phyloP scores from a whole-genome alignment of 805 yeast species.

The Geotrichum ghanense region DNA sequence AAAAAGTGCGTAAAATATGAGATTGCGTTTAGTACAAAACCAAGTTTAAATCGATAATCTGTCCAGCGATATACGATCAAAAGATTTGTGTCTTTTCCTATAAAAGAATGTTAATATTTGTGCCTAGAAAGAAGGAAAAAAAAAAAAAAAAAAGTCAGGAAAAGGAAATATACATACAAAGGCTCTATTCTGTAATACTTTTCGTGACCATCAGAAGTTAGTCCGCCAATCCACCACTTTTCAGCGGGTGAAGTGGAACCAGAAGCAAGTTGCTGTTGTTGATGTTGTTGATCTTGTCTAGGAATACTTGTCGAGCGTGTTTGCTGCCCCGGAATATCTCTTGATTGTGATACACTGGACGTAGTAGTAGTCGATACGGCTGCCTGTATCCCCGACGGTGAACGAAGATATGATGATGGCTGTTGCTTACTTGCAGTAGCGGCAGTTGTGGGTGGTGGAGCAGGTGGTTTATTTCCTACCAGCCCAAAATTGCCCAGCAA shows the following conservation, averaged over 20 bases:
- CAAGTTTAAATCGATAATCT: neutral
- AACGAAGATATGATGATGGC: neutral
- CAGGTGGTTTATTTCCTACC: slow-evolving; percentile 2
- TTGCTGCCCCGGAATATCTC: neutral
- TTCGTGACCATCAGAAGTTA: slow-evolving; percentile 19
- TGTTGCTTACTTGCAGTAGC: neutral
- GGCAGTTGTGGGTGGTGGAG: slow-evolving; percentile 3
- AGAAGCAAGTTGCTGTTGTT: slow-evolving; percentile 5
- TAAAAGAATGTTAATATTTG: neutral
- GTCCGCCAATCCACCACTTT: slow-evolving; percentile 23
- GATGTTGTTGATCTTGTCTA: slow-evolving; percentile 9
- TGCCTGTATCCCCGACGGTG: neutral
- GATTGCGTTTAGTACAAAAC: too few relatives aligned
- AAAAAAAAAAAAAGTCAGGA: neutral
- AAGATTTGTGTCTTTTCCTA: slow-evolving; percentile 11
- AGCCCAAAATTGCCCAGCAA: slow-evolving; percentile 9
- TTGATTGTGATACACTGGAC: neutral
- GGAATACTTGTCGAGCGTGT: neutral
- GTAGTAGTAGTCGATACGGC: neutral
- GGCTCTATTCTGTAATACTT: slow-evolving; percentile 18
- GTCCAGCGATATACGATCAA: slow-evolving; percentile 17
- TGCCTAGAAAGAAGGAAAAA: neutral
- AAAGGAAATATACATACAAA: slow-evolving; percentile 2
- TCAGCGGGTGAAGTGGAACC: slow-evolving; percentile 7
- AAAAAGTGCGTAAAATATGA: too few relatives aligned